Evolutionary conservation across 805 yeast genomes (phyloP), one percentile per base, ranked within the genome.

Genomic region (Monosporozyma aerobia): DNA sequence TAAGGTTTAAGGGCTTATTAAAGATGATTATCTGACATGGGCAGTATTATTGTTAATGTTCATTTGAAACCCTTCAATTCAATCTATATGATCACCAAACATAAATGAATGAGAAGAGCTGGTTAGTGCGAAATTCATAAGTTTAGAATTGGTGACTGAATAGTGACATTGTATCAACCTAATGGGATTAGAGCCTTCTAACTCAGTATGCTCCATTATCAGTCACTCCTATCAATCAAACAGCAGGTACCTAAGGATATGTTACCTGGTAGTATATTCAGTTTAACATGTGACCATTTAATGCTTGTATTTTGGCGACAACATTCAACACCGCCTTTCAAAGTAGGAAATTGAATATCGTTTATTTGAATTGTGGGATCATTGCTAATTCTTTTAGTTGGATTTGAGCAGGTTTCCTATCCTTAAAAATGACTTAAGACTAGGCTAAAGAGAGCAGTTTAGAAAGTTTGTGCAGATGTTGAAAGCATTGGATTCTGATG

Each of bases 201-300:
- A 57, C 86, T 94, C 37, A 87, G 96, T 56, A 77, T 94, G n/a
- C 90, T 85, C 69, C 85, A 82, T 63, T 86, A 96, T 64, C 95
- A 89, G 54, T 66, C 90, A 45, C 85, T 90, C 1, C 74, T 78
- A 51, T 73, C 94, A 53, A 75, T 99, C 51, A 88, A 90, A 66
- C 96, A 94, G 67, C 94, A 98, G 98, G 72, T 94, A 30, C 85
- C 88, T 63, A 85, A 85, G 66, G 99, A 94, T 65, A 72, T 92
- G 45, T 69, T 94, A 54, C 87, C 85, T 64, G 95, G 97, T 11
- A 84, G 81, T 58, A 81, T 82, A 59, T 79, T 90, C 63, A 85
- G 92, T 54, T 99, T 99, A 0, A 79, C 95, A 5, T 94, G 88
- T 67, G 99, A 94, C 68, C 87, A 90, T 60, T 86, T 98, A 2